Base-by-base conservation (phyloP, 139 green algal species). In the Coelastrella sp. region DNA sequence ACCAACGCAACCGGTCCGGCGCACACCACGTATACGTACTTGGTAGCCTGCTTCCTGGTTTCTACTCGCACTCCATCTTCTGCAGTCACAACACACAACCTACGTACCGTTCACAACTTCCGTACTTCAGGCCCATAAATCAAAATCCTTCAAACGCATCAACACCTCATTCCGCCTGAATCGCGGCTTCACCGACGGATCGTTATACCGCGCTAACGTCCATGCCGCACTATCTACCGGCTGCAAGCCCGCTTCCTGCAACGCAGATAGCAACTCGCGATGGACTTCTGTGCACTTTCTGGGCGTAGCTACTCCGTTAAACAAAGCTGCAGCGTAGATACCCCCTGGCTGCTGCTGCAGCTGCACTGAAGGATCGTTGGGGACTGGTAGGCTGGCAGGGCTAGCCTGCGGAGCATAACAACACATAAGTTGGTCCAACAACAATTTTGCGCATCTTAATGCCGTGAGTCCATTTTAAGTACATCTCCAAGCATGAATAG, bases 101-200 rank as follows among this genome's bases (percentile, higher is more conserved):
- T 65, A n/a, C 84, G 32, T 0, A 47, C 32, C 32, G 32, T 47
- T 47, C 32, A 47, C 1, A 0, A 2, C 1, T 47, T 47, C 32
- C 32, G 32, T 0, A 47, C 32, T 47, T 90, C 86, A 90, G 19
- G 5, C 14, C 90, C 90, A 92, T 59, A 92, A 47, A 32, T 92
- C 85, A 80, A 92, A 92, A n/a, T 87, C 77, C 23, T 85, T 71
- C 8, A 96, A 82, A 56, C 83, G 65, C 22, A 96, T 75, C 14
- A 96, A 84, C 47, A 96, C 90, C 80, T 96, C 94, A 20, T 96
- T 96, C 19, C 94, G 83, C 22, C 93, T 82, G 59, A 96, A 93
- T 10, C 81, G 73, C 2, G 60, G 80, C 11, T 86, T 90, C 3
- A 92, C 92, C 22, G 87, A 88, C 0, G 94, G 94, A 79, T 95